Percentiles rank a stretch among this genome's conserved stretches.
phyloP scores from a whole-genome alignment of 495 filamentous ascomycete species.

The Talaromyces trachyspermus region DNA sequence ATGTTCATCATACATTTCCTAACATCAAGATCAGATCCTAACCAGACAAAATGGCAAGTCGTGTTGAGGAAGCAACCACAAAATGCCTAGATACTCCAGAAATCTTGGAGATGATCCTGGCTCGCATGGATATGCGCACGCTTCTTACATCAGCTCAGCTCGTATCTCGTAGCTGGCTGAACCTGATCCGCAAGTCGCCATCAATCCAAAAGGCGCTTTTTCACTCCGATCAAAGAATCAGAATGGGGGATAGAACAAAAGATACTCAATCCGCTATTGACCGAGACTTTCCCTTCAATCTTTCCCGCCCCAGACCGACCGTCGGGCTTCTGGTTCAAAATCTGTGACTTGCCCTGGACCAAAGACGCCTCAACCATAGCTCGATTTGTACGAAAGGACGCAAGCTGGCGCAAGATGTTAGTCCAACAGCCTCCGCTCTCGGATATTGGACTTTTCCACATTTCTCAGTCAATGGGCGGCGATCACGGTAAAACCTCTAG shows the following conservation, averaged over 20 bases:
- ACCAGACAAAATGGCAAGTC: too few species aligned
- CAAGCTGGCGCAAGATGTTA: neutral
- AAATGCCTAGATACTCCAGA: too few species aligned
- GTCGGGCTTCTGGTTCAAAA: neutral
- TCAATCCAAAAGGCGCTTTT: conserved; percentile 13
- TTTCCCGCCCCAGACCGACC: neutral
- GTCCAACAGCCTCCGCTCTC: neutral
- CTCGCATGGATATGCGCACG: conserved; percentile 8
- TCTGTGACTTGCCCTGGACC: neutral
- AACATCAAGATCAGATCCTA: too few species aligned
- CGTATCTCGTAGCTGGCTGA: conserved; percentile 13
- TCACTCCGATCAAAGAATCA: conserved; percentile 6
- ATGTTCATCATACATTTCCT: too few species aligned
- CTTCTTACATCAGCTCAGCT: conserved; percentile 12
- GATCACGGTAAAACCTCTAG: too few species aligned
- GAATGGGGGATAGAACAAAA: neutral
- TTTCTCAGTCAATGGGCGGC: too few species aligned
- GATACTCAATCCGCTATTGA: conserved; percentile 11
- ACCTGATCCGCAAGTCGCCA: conserved; percentile 8
- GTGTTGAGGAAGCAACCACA: too few species aligned
- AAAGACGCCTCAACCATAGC: neutral
- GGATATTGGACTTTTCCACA: too few species aligned
- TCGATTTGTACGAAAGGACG: neutral
- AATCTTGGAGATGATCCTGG: conserved; percentile 15
- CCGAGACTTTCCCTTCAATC: conserved; percentile 9